phyloP scores from a whole-genome alignment of 345 rosid species.

The Syzygium jambos region DNA sequence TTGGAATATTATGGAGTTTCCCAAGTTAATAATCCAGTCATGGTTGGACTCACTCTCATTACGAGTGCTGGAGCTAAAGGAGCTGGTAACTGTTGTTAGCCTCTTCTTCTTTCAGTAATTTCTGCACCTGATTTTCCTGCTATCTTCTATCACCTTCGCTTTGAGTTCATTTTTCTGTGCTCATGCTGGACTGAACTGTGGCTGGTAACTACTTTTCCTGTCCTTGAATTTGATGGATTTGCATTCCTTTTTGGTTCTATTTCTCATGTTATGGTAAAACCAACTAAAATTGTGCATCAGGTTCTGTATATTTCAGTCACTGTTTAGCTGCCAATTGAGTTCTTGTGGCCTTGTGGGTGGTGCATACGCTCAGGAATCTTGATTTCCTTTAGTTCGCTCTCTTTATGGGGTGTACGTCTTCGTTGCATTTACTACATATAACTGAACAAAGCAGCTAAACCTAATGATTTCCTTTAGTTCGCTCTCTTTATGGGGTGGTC shows the following conservation, averaged over 20 bases:
- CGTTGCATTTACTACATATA: not conserved
- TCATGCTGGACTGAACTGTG: not conserved
- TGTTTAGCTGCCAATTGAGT: not conserved
- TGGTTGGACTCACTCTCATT: conserved; percentile 12
- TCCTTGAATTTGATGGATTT: not conserved
- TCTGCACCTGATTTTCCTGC: not conserved
- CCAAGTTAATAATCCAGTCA: not conserved
- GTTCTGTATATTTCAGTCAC: not conserved
- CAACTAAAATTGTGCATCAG: not conserved
- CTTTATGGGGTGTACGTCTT: not conserved
- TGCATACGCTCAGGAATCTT: not conserved
- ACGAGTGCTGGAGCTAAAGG: conserved; percentile 11
- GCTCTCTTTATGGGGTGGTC: not conserved
- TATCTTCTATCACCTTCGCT: not conserved
- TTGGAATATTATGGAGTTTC: not conserved
- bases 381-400: not conserved
- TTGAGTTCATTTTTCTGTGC: not conserved
- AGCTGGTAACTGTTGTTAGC: conserved; percentile 3
- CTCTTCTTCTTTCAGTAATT: not conserved
- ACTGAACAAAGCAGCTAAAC: not conserved
- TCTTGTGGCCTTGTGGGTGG: not conserved
- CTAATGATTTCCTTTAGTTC: not conserved
- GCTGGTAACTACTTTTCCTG: not conserved
- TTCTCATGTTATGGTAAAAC: not conserved
- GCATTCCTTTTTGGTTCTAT: not conserved